Evolutionary conservation across 1,284 basidiomycete genomes (phyloP).

Genomic region (Sporisorium exsertum): DNA sequence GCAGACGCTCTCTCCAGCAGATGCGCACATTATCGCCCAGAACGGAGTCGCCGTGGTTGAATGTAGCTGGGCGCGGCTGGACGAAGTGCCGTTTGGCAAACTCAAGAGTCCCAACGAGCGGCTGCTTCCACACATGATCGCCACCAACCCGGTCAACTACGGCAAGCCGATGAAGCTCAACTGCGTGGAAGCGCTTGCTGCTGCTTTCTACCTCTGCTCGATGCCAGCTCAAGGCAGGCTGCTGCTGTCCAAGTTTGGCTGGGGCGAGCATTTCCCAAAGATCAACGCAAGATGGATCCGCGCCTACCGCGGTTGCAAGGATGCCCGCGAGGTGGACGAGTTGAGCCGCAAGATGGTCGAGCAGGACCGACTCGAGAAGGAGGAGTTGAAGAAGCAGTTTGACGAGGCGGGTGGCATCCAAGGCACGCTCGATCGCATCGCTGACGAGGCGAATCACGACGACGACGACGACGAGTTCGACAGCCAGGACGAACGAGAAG

Average conservation of each 20-base stretch:
- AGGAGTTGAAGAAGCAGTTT: slow-evolving; percentile 43
- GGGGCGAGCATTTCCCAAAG: slow-evolving; percentile 61
- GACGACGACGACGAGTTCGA: slow-evolving; percentile 17
- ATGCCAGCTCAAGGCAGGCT: slow-evolving; percentile 53
- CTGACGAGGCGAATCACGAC: slow-evolving; percentile 32
- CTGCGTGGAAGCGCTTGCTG: slow-evolving; percentile 66
- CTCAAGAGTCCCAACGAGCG: slow-evolving; percentile 93
- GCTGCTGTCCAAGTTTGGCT: slow-evolving; percentile 62
- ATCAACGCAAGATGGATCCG: slow-evolving; percentile 58
- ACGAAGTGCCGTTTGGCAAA: slow-evolving; percentile 93
- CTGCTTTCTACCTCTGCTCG: slow-evolving; percentile 60
- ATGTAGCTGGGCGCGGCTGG: slow-evolving; percentile 94
- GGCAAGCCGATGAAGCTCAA: slow-evolving; percentile 68
- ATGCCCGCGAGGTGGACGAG: slow-evolving; percentile 45
- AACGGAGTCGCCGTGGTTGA: slow-evolving; percentile 93
- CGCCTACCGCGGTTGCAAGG: slow-evolving; percentile 48
- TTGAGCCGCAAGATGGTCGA: slow-evolving; percentile 54
- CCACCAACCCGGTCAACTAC: slow-evolving; percentile 67
- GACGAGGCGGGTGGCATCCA: slow-evolving; percentile 48
- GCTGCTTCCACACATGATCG: slow-evolving; percentile 71
- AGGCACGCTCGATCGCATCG: slow-evolving; percentile 45
- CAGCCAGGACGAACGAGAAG: slow-evolving; percentile 34
- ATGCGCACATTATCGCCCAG: slow-evolving; percentile 81
- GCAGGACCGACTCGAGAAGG: slow-evolving; percentile 50
- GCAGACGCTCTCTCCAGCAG: slow-evolving; percentile 83